Evolutionary conservation across 257 asterid species (phyloP).

Genomic region (Thymus quinquecostatus): DNA sequence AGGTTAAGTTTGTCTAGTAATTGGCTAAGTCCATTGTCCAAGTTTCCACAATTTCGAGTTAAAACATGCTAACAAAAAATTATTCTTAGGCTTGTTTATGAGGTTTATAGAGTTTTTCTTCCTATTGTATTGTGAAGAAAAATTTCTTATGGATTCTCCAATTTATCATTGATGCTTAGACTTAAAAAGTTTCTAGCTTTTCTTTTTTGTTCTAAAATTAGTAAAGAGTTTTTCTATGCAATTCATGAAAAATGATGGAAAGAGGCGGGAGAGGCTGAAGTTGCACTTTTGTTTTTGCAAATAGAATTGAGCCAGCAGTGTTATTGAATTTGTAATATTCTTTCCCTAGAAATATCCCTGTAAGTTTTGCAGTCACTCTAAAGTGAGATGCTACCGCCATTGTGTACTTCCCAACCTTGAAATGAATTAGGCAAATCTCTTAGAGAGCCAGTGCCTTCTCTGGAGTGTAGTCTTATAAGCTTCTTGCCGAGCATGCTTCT

Average conservation of each 20-base stretch:
- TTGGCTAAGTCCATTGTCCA: neutral
- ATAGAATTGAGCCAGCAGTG: too few relatives aligned
- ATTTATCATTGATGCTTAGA: conserved; percentile 7
- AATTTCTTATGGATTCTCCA: conserved; percentile 18
- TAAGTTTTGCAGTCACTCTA: conserved; percentile 12
- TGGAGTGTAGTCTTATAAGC: conserved; percentile 1
- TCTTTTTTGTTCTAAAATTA: conserved; percentile 17
- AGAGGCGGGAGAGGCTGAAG: conserved; percentile 20
- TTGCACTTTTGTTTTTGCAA: neutral
- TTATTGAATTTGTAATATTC: neutral
- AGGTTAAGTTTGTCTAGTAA: conserved; percentile 1
- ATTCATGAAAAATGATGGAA: conserved; percentile 10
- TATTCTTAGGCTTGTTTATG: conserved; percentile 6
- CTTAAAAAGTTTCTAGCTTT: conserved; percentile 1
- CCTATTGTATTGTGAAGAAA: conserved; percentile 7
- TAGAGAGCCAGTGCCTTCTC: neutral
- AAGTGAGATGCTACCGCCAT: conserved; percentile 2
- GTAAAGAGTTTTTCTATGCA: neutral
- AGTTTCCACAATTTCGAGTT: neutral
- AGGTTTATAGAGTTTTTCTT: conserved; percentile 10
- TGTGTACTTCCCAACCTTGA: conserved; percentile 3
- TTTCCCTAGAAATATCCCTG: conserved; percentile 1
- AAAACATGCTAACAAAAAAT: neutral
- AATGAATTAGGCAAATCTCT: neutral
- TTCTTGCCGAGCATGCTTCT: conserved; percentile 8